phyloP scores from a whole-genome alignment of 306 rosid species.

The Trifolium repens region DNA sequence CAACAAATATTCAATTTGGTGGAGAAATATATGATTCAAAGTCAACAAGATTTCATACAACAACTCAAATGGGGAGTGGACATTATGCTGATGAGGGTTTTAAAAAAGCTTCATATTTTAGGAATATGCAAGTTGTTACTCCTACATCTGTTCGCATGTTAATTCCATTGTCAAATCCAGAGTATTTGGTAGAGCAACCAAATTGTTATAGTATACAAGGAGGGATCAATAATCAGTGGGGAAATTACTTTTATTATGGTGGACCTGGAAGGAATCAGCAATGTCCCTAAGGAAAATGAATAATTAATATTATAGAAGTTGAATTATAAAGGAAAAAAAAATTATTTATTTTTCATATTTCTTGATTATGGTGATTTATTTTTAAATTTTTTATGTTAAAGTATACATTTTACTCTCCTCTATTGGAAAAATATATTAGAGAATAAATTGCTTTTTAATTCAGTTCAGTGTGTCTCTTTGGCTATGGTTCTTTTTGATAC shows the following conservation, averaged over 20 bases:
- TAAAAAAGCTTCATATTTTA: conserved; percentile 78
- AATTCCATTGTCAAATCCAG: conserved; percentile 65
- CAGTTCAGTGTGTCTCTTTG: too few species aligned
- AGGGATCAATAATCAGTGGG: conserved; percentile 76
- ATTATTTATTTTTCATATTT: conserved; percentile 26
- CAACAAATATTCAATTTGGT: conserved; percentile 85
- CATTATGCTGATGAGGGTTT: conserved; percentile 83
- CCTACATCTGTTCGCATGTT: conserved; percentile 63
- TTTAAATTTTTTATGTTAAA: too few species aligned
- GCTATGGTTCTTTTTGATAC: too few species aligned
- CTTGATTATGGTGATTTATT: conserved; percentile 52
- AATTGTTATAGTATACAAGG: conserved; percentile 90
- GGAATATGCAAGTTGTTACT: conserved; percentile 77
- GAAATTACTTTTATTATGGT: conserved; percentile 88
- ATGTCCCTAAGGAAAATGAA: conserved; percentile 62
- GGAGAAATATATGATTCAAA: conserved; percentile 79
- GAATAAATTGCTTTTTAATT: too few species aligned
- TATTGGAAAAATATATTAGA: too few species aligned
- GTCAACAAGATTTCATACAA: conserved; percentile 63
- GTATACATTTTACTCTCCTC: too few species aligned
- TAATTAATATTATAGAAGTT: not conserved
- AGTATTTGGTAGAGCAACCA: conserved; percentile 74
- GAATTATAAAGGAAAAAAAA: conserved; percentile 36
- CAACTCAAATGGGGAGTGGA: conserved; percentile 94
- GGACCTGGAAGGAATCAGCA: conserved; percentile 88